These are phyloP conservation scores for Aureobasidium mangrovei DNA, from an alignment of 2,329 filamentous ascomycete species.

Conservation along the genomic window DNA sequence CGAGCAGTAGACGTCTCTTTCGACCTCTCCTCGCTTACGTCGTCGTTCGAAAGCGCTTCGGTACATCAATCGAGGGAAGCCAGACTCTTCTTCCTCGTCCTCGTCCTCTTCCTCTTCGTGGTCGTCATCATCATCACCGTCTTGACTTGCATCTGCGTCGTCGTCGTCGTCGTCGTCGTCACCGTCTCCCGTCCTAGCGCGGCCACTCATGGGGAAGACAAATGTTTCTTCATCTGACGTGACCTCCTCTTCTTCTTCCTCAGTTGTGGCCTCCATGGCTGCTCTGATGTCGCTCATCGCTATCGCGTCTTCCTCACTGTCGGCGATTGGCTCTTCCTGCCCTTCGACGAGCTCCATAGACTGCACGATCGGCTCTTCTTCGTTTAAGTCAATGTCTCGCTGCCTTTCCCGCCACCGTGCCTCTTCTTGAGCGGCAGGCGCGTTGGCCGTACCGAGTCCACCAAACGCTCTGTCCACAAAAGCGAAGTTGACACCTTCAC, in stretches of 20 bases:
- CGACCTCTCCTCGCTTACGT: conserved; percentile 42
- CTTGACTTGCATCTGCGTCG: neutral
- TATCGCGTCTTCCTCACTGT: conserved; percentile 10
- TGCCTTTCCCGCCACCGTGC: conserved; percentile 30
- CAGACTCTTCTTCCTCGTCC: conserved; percentile 26
- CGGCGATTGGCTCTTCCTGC: conserved; percentile 14
- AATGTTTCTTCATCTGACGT: conserved; percentile 7
- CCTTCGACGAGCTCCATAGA: conserved; percentile 30
- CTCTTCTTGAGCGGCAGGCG: conserved; percentile 34
- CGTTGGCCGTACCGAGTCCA: conserved; percentile 42
- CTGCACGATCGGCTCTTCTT: conserved; percentile 32
- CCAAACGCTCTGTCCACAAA: conserved; percentile 54
- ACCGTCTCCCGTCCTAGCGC: conserved; percentile 14
- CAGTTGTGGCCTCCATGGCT: conserved; percentile 18
- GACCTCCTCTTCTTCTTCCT: conserved; percentile 16
- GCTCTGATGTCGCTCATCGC: conserved; percentile 11
- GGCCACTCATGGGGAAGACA: neutral
- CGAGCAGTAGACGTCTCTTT: conserved; percentile 46
- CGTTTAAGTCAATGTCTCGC: conserved; percentile 38
- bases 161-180: conserved; percentile 23
- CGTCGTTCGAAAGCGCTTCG: conserved; percentile 42
- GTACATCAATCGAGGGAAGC: conserved; percentile 33
- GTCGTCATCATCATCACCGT: conserved; percentile 20
- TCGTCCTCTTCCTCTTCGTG: conserved; percentile 31
- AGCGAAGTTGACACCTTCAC: conserved; percentile 46